A percentile compares a stretch with the other conserved stretches of the same genome.
These are phyloP conservation scores for Hericium alpestre DNA, from an alignment of 768 basidiomycete genomes.

Conservation along the genomic window DNA sequence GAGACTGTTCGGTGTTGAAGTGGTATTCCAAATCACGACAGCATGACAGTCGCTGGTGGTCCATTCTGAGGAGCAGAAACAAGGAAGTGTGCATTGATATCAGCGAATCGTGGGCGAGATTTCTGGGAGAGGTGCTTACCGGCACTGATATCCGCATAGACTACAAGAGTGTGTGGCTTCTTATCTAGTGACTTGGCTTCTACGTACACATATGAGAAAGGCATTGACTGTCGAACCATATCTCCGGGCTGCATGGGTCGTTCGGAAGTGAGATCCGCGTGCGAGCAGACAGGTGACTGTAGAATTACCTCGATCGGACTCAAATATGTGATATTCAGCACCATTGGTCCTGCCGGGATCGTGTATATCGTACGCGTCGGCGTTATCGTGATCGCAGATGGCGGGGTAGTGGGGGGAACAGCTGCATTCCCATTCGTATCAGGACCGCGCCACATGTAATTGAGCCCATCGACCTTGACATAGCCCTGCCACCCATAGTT, in stretches of 20 bases:
- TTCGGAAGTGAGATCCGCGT: not conserved
- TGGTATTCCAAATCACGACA: not conserved
- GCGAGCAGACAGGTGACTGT: not conserved
- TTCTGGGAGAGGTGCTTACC: slow-evolving; percentile 11
- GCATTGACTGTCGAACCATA: slow-evolving; percentile 16
- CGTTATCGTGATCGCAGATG: not conserved
- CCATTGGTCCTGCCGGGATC: slow-evolving; percentile 2
- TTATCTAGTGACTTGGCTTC: slow-evolving; percentile 16
- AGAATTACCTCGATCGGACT: slow-evolving; percentile 16
- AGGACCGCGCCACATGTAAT: not conserved
- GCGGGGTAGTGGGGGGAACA: not conserved
- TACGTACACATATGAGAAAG: slow-evolving; percentile 21
- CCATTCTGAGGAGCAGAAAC: not conserved
- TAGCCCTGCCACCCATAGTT: not conserved
- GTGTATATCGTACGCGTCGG: not conserved
- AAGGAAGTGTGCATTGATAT: not conserved
- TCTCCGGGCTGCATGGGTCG: not conserved
- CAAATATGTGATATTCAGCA: slow-evolving; percentile 18
- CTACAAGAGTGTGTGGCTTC: slow-evolving; percentile 15
- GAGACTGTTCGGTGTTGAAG: not conserved
- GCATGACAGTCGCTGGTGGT: not conserved
- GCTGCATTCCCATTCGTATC: too few species aligned
- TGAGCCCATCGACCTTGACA: not conserved
- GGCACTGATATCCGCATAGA: slow-evolving; percentile 22
- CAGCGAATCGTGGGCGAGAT: not conserved